Evolutionary conservation across 176 grass and related monocot species (phyloP).

Genomic region (Hordeum marinum): DNA sequence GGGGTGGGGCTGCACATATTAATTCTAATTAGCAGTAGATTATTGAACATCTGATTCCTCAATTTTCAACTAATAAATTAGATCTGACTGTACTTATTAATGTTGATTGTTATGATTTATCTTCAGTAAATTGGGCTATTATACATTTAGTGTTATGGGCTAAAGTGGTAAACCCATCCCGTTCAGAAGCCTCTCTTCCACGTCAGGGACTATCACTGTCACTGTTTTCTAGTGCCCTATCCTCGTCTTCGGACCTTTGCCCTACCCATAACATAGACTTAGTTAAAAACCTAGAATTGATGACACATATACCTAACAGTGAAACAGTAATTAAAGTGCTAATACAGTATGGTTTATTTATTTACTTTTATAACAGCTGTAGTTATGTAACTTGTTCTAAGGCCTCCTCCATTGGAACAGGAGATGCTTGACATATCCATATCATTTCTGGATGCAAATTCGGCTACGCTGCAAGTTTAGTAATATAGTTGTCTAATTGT

Average conservation of each 20-base stretch:
- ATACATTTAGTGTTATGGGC: not conserved
- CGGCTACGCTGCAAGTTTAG: not conserved
- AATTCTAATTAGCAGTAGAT: not conserved
- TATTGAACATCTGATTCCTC: not conserved
- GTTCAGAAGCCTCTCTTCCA: not conserved
- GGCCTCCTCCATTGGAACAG: not conserved
- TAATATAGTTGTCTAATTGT: not conserved
- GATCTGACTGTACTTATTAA: not conserved
- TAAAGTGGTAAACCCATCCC: not conserved
- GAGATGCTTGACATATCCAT: not conserved
- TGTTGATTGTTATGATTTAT: not conserved
- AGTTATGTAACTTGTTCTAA: not conserved
- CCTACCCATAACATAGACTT: not conserved
- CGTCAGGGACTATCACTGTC: not conserved
- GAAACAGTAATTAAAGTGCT: not conserved
- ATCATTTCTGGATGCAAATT: not conserved
- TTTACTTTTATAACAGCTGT: not conserved
- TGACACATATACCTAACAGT: not conserved
- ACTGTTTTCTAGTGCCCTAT: not conserved
- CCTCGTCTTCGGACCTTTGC: not conserved
- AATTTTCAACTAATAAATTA: conserved; percentile 14
- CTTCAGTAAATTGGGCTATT: not conserved
- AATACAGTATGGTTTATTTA: not conserved
- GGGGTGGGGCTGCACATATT: conserved; percentile 2
- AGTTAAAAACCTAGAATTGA: not conserved